Conservation (phyloP, 202 grass and related monocot species). For the Cymbopogon flexuosus region DNA sequence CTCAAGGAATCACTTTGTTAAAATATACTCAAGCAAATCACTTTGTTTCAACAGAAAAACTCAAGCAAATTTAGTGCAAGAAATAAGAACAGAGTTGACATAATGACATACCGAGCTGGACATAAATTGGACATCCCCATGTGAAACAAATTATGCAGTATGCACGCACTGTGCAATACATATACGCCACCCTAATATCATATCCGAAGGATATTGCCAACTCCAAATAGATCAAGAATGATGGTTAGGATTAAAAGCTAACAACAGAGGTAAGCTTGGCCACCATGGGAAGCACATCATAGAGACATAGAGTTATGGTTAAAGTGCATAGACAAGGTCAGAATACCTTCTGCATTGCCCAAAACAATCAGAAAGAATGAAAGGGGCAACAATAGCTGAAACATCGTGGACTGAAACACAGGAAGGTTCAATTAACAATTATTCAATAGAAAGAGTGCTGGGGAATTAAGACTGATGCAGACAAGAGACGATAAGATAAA, state of each 20-base stretch:
- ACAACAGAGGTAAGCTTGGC: neutral
- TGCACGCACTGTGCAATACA: neutral
- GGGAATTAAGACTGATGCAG: neutral
- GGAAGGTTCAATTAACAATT: neutral
- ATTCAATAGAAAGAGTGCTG: neutral
- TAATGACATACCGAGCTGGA: neutral
- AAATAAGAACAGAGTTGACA: neutral
- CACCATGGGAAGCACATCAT: neutral
- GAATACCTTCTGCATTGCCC: neutral
- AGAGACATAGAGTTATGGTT: slow-evolving; percentile 8
- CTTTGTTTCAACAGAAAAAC: neutral
- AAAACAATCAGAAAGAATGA: neutral
- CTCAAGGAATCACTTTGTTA: no score
- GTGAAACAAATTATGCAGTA: neutral
- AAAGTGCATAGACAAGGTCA: neutral
- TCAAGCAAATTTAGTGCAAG: slow-evolving; percentile 6
- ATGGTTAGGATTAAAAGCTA: neutral
- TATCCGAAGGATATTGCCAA: neutral
- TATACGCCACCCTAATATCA: neutral
- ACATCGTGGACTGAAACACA: neutral
- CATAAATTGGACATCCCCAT: neutral
- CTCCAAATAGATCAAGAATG: neutral
- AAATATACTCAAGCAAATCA: neutral
- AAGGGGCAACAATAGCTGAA: neutral
- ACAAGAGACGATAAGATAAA: neutral